Percentiles rank a stretch among this genome's conserved stretches.
Conservation (phyloP, 1,284 basidiomycete genomes). For the Tilletiopsis washingtonensis region DNA sequence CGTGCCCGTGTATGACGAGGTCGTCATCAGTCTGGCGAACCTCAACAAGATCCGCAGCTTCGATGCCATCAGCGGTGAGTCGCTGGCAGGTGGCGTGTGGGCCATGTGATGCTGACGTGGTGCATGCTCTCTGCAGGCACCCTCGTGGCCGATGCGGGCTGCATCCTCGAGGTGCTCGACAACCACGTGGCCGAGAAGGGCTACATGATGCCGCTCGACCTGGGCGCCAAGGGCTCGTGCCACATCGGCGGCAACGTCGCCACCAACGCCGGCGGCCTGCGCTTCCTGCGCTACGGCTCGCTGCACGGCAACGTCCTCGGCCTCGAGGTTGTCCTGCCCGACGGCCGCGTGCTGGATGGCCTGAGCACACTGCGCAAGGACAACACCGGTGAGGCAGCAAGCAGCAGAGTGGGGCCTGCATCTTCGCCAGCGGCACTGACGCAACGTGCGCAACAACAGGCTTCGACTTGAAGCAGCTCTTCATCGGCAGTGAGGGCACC, state of each 20-base stretch:
- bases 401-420: not conserved
- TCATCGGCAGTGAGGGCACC: constrained; percentile 94
- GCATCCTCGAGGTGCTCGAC: constrained; percentile 83
- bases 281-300: constrained; percentile 87
- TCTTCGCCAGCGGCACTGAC: too few species aligned
- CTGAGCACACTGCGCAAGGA: constrained; percentile 70
- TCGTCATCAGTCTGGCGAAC: constrained; percentile 73
- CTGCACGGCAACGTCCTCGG: constrained; percentile 92
- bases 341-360: constrained; percentile 64
- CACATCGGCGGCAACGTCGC: constrained; percentile 97
- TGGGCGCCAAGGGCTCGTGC: constrained; percentile 97
- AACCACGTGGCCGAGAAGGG: constrained; percentile 78
- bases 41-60: constrained; percentile 83
- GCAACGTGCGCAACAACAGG: too few species aligned
- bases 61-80: constrained; percentile 56
- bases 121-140: too few species aligned
- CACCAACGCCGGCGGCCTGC: constrained; percentile 93
- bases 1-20: constrained; percentile 80
- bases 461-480: constrained; percentile 97
- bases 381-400: constrained; percentile 62
- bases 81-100: not conserved
- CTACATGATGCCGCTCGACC: constrained; percentile 94
- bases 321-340: constrained; percentile 91
- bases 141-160: constrained; percentile 69
- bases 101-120: too few species aligned